Evolutionary conservation across 2,329 filamentous ascomycete species (phyloP).

Genomic region (Didymella pomorum): DNA sequence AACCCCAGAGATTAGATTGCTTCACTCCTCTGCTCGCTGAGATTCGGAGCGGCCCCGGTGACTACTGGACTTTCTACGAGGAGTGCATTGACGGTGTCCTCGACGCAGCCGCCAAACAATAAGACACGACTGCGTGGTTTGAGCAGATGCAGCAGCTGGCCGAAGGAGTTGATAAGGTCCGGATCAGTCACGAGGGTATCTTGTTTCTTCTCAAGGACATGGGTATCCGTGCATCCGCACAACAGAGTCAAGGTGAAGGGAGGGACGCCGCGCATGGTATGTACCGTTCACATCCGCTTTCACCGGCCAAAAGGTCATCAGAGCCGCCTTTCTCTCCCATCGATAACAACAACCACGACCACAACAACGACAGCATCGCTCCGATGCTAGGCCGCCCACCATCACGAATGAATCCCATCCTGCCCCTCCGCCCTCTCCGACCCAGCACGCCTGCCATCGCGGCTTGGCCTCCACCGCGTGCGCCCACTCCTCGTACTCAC

Average conservation of each 20-base stretch:
- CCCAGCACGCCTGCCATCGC: background rate
- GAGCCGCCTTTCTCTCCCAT: background rate
- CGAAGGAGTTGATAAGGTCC: background rate
- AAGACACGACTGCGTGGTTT: constrained; percentile 21
- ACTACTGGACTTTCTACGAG: constrained; percentile 25
- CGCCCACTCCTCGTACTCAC: background rate
- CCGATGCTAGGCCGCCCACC: background rate
- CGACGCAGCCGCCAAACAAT: constrained; percentile 5
- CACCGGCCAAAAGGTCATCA: constrained; percentile 43
- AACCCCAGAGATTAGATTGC: background rate
- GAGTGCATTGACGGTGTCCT: constrained; percentile 23
- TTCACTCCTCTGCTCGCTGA: constrained; percentile 18
- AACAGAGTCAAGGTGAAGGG: constrained; percentile 72
- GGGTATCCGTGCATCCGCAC: constrained; percentile 1
- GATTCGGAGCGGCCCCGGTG: constrained; percentile 23
- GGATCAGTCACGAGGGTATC: constrained; percentile 24
- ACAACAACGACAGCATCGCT: background rate
- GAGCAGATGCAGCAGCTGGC: constrained; percentile 26
- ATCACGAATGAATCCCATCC: background rate
- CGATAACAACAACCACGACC: background rate
- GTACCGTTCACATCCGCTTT: constrained; percentile 76
- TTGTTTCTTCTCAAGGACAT: constrained; percentile 24
- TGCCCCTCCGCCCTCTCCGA: background rate
- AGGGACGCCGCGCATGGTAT: constrained; percentile 80
- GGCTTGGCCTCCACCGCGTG: background rate